Evolutionary conservation across 371 early-diverging fungal species (phyloP).

Genomic region (Rhizopus arrhizus): DNA sequence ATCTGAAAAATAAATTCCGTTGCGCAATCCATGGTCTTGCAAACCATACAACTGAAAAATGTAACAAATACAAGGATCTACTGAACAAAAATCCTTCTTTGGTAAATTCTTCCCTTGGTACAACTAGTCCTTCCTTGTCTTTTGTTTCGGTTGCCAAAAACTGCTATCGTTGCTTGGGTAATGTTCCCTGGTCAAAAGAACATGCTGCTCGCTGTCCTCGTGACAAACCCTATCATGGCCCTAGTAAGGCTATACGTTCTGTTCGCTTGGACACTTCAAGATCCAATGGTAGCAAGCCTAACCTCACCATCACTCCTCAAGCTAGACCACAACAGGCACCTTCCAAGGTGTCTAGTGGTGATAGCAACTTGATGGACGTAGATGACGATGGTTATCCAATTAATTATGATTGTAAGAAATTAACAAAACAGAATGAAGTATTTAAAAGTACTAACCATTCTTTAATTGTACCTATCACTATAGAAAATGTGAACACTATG

Average conservation of each 20-base stretch:
- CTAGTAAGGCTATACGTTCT: too few relatives aligned
- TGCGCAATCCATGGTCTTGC: neutral
- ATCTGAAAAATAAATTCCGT: neutral
- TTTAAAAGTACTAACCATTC: neutral
- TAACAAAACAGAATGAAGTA: neutral
- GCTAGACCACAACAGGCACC: neutral
- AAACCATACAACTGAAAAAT: neutral
- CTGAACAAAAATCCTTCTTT: too few relatives aligned
- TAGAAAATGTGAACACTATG: conserved; percentile 7
- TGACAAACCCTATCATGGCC: too few relatives aligned
- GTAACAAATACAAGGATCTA: neutral
- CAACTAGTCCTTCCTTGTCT: too few relatives aligned
- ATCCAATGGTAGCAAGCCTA: too few relatives aligned
- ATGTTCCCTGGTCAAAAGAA: too few relatives aligned
- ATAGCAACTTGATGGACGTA: neutral
- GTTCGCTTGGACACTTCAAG: too few relatives aligned
- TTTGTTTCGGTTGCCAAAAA: too few relatives aligned
- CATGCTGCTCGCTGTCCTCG: too few relatives aligned
- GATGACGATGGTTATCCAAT: neutral
- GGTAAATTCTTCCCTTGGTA: too few relatives aligned
- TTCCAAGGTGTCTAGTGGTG: neutral
- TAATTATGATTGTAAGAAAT: conserved; percentile 9
- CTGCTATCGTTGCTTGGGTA: too few relatives aligned
- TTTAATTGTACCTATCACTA: conserved; percentile 2
- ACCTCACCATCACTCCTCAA: too few relatives aligned